Base-by-base conservation (phyloP, 31 red algal genomes). In the Odonthalia washingtoniensis region DNA sequence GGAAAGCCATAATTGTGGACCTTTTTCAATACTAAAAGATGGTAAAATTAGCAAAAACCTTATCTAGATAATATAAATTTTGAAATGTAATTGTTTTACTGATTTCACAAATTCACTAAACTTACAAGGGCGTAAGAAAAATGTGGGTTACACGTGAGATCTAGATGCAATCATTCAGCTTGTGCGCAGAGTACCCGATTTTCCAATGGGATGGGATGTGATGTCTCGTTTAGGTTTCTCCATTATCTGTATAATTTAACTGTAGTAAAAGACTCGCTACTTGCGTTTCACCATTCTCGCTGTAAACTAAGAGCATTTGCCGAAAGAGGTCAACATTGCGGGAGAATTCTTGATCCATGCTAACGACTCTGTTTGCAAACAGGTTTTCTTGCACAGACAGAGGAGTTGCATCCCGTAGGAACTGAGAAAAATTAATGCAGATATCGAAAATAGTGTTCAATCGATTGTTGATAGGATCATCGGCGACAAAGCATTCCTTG, bases 401-500 rank as follows among this genome's bases (percentile, higher is more conserved):
- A 39, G 38, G n/a, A 27, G 70, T 66, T 16, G 75, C 37, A 17
- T 36, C 72, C 9, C 49, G 27, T 21, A 87, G 27, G 42, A 75
- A 87, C 6, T 87, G 69, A 72, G 70, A 65, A 0, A 91, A 62
- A 61, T 46, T 64, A 1, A 65, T 40, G 72, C 89, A 91, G 37
- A 67, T 60, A 17, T 37, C 81, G 46, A 81, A 83, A 33, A 85
- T 84, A 1, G 37, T 70, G 9, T 77, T 65, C 2, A 91, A 46
- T 18, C 89, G 67, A 37, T 62, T 65, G 40, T 85, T 85, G 65
- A 91, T 85, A 46, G 65, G 42, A 12, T 64, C 74, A 14, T 91
- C 77, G 16, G 72, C 81, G 0, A 91, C 89, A 86, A 91, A 91
- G 46, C 89, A 91, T 35, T 91, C 70, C 37, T 41, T 63, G 14